Conservation (phyloP, 371 early-diverging fungal genomes). For the Lichtheimia corymbifera region DNA sequence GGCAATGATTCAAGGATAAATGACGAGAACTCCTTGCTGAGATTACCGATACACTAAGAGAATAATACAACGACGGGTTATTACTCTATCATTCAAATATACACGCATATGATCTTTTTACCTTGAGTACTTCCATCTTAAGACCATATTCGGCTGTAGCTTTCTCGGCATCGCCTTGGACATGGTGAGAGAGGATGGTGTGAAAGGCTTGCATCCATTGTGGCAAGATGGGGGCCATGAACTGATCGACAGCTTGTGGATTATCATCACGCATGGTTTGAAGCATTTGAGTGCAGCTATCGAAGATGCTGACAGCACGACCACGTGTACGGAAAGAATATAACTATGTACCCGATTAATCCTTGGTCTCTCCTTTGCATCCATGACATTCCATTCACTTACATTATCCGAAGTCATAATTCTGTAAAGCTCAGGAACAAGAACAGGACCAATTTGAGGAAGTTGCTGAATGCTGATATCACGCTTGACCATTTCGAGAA, state of each 20-base stretch:
- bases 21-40: constrained; percentile 64
- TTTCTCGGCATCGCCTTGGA: constrained; percentile 45
- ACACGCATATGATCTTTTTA: constrained; percentile 12
- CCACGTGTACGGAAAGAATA: constrained; percentile 74
- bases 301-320: constrained; percentile 79
- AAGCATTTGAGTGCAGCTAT: constrained; percentile 82
- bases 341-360: constrained; percentile 21
- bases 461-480: constrained; percentile 89
- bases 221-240: constrained; percentile 73
- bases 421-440: constrained; percentile 82
- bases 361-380: constrained; percentile 1
- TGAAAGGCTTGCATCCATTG: constrained; percentile 80
- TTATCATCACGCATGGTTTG: constrained; percentile 77
- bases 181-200: constrained; percentile 60
- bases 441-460: constrained; percentile 72
- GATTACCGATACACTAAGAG: constrained; percentile 58
- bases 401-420: constrained; percentile 65
- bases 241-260: constrained; percentile 66
- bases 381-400: constrained; percentile 3
- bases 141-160: constrained; percentile 65
- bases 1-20: constrained; percentile 51
- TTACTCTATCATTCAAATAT: neutral
- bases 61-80: neutral
- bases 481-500: constrained; percentile 81
- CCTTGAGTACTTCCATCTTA: constrained; percentile 74